A percentile compares a stretch with the other conserved stretches of the same genome.
These are phyloP conservation scores for Magnaporthales sp. DNA, from an alignment of 2,329 filamentous ascomycete genomes.

Conservation along the genomic window DNA sequence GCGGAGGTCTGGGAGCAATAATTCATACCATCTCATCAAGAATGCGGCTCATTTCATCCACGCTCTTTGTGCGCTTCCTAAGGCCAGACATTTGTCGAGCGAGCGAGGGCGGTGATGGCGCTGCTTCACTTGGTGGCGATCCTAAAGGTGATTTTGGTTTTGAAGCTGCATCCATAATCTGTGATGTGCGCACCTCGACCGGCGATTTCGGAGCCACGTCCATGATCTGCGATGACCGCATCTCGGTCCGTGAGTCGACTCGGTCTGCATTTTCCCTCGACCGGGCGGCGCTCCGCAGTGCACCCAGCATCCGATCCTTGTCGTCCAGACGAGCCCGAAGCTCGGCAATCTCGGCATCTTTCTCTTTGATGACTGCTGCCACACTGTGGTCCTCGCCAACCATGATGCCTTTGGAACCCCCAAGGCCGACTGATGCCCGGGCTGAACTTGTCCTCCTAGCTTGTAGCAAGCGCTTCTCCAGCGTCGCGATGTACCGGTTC, in stretches of 20 bases:
- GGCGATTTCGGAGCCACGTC: conserved; percentile 13
- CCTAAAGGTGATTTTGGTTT: conserved; percentile 4
- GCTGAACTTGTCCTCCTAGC: conserved; percentile 85
- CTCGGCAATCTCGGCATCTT: conserved; percentile 86
- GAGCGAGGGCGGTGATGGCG: conserved; percentile 16
- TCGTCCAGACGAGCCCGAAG: conserved; percentile 85
- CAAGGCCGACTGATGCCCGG: conserved; percentile 67
- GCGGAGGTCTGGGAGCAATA: background rate
- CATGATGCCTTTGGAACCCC: conserved; percentile 49
- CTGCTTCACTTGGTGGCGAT: conserved; percentile 17
- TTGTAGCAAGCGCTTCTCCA: conserved; percentile 87
- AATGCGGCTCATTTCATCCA: conserved; percentile 89
- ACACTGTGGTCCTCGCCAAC: conserved; percentile 75
- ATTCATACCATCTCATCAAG: conserved; percentile 70
- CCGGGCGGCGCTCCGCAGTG: conserved; percentile 74
- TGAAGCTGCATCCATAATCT: conserved; percentile 18
- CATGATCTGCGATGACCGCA: conserved; percentile 22
- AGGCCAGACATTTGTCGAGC: conserved; percentile 19
- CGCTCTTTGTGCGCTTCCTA: conserved; percentile 54
- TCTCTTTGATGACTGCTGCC: conserved; percentile 68
- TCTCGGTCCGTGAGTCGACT: conserved; percentile 24
- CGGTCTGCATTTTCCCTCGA: conserved; percentile 74
- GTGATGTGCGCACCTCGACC: conserved; percentile 22
- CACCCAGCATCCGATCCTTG: conserved; percentile 88
- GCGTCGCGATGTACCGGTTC: conserved; percentile 88